Base-by-base conservation (phyloP, 2,329 filamentous ascomycete genomes). In the Talaromyces sp. region DNA sequence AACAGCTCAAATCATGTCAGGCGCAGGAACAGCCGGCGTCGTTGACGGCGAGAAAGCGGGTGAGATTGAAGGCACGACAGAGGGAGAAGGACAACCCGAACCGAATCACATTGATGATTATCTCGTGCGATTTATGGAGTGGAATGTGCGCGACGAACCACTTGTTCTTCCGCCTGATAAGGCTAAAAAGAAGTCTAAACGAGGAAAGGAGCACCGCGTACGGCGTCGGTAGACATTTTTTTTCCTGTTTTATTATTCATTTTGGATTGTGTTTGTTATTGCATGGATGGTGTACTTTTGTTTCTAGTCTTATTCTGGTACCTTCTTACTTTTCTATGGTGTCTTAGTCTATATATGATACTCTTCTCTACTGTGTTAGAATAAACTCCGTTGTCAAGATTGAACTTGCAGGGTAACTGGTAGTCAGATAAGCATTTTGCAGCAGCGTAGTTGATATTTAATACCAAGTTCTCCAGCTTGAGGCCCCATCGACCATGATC, bases 81-180 rank as follows among this genome's bases (percentile, higher is more conserved):
- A 29, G 3, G 31, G 13, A 19, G 75, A 78, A 34, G 75, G 40
- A 63, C 67, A 36, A 51, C 78, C 80, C 19, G 78, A 81, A 54
- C 83, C 89, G 66, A 79, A 80, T 61, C 88, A 86, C 47, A 86
- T 93, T 65, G 91, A 94, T 73, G 88, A 92, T 61, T 92, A 90
- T 74, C 89, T 95, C 84, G 79, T 95, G 60, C 80, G 81, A 40
- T 85, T 86, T 64, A 91, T 93, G 88, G 83, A 84, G 54, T 88
- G 81, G 80, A 80, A 84, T 67, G 74, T 84, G 69, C 78, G 77
- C 65, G 80, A 84, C 65, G 78, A 83, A 54, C 81, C 82, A 22
- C 75, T 84, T 29, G 76, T 80, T 43, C 74, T 83, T 38, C 81
- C 81, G 1, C 74, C 76, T 31, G 81, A 83, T 68, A 83, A 80